phyloP scores from a whole-genome alignment of 805 yeast species.

The Saccharomycopsis sp. region DNA sequence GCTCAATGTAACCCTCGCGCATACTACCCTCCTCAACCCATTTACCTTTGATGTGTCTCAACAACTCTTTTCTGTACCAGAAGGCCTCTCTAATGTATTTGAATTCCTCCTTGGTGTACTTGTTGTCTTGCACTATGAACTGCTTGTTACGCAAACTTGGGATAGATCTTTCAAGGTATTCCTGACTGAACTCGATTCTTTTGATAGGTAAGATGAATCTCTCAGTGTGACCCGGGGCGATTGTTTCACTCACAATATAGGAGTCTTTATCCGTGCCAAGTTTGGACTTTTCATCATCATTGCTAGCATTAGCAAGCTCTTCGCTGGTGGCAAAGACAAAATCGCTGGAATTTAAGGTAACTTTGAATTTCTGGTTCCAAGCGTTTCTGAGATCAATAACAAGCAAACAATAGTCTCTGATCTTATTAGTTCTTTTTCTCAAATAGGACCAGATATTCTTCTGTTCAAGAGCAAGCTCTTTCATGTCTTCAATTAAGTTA shows the following conservation, averaged over 20 bases:
- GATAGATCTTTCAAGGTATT: constrained; percentile 43
- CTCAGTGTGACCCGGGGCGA: constrained; percentile 40
- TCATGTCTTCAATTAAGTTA: constrained; percentile 8
- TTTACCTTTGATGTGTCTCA: constrained; percentile 51
- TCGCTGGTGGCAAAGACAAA: constrained; percentile 23
- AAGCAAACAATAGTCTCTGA: constrained; percentile 53
- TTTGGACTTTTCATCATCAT: constrained; percentile 6
- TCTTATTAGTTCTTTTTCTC: constrained; percentile 28
- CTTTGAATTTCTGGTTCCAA: constrained; percentile 55
- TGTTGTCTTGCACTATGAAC: constrained; percentile 45
- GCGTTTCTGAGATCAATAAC: constrained; percentile 75
- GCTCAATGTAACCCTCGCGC: constrained; percentile 53
- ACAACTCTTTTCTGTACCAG: constrained; percentile 72
- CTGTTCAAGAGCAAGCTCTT: constrained; percentile 16
- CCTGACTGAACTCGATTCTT: constrained; percentile 40
- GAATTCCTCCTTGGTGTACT: constrained; percentile 50
- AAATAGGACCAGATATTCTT: constrained; percentile 23
- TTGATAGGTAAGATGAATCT: constrained; percentile 68
- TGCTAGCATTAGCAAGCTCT: constrained; percentile 28
- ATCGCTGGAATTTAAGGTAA: constrained; percentile 25
- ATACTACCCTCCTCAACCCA: constrained; percentile 48
- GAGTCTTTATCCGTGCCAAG: constrained; percentile 5
- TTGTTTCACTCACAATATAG: constrained; percentile 23
- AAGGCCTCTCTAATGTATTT: constrained; percentile 53
- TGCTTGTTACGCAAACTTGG: constrained; percentile 71